Conservation (phyloP, 331 rosid genomes). For the Saraca asoca region DNA sequence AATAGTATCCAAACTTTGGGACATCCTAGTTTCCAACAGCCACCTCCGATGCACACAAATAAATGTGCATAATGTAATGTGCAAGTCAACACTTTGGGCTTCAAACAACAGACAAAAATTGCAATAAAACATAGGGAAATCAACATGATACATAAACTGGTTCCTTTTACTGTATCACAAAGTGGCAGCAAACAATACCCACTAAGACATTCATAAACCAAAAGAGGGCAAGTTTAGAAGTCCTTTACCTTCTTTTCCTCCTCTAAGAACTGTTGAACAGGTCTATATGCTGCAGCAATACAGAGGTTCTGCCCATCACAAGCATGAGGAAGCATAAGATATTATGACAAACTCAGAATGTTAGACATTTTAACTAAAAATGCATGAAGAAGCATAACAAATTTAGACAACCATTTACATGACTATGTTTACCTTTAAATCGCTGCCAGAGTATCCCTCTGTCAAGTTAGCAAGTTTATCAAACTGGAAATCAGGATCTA, state of each 20-base stretch:
- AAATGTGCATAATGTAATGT: not conserved
- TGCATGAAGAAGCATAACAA: conserved; percentile 9
- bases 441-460: conserved; percentile 98
- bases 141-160: not conserved
- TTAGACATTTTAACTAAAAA: no score
- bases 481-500: conserved; percentile 63
- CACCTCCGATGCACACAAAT: not conserved
- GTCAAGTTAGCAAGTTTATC: conserved; percentile 80
- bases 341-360: not conserved
- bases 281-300: conserved; percentile 91
- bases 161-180: not conserved
- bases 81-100: not conserved
- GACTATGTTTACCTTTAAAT: conserved; percentile 68
- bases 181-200: no score
- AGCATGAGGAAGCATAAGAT: conserved; percentile 31
- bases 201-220: not conserved
- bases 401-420: conserved; percentile 2
- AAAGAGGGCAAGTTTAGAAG: conserved; percentile 1
- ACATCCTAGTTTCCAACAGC: not conserved
- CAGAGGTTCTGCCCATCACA: conserved; percentile 77
- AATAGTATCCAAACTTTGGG: not conserved
- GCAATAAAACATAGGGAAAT: not conserved
- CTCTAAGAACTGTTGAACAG: conserved; percentile 90
- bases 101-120: not conserved
- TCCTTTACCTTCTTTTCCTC: conserved; percentile 65